Evolutionary conservation across 1,284 basidiomycete species (phyloP), one percentile per base, ranked within the genome.

Genomic region (Athelia sp.): DNA sequence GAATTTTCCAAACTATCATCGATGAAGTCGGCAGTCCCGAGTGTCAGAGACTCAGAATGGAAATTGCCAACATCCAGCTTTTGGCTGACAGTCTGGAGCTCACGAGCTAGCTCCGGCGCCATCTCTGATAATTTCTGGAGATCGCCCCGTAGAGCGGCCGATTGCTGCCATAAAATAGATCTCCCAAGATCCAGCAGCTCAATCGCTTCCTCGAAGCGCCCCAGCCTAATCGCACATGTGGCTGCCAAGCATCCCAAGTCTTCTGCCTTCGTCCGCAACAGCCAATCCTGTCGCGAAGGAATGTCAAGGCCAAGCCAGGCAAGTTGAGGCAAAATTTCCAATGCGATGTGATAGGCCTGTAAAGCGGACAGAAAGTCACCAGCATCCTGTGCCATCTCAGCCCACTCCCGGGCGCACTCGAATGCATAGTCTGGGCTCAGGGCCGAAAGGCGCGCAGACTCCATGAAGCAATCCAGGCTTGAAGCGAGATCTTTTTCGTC

Each of bases 91-190:
- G 45, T 35, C 11, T 15, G 50, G 22, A 46, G 57, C 47, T 49
- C 49, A 32, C 8, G 22, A 26, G 50, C 51, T 3, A 57, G 50
- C 10, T 47, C 46, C 21, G 51, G 51, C 6, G 31, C 34, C 9
- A 35, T 38, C 15, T 22, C 42, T 2, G 43, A 35, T 3, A 58
- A 29, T 9, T 35, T 24, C 40, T 52, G 48, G 34, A 58, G 24
- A 3, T 53, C 47, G 4, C 56, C 40, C 3, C 55, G 52, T 11
- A 60, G 54, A 26, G 47, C 40, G 4, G 55, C 44, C 17, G 48
- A 44, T 40, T 60, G 58, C 2, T 49, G 47, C 59, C 59, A 60
- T 32, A 59, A 59, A 11, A 59, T 40, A 2, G 49, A 52, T 14
- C 57, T 49, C 17, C 54, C 53, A 38, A 46, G 49, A 24, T 60